Evolutionary conservation across 768 basidiomycete genomes (phyloP).

Genomic region (button mushroom (Agaricus bisporus)): DNA sequence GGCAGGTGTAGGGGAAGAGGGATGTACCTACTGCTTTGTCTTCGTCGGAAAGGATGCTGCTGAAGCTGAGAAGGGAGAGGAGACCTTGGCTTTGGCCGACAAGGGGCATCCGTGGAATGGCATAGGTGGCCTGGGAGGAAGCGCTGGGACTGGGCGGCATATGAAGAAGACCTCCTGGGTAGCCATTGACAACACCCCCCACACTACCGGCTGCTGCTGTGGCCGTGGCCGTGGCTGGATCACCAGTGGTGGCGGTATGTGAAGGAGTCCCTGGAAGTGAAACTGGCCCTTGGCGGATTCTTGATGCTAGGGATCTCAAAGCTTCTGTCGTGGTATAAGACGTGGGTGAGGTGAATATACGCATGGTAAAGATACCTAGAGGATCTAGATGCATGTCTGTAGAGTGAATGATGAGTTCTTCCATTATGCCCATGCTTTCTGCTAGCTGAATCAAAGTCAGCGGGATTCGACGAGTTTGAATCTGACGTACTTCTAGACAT

Average conservation of each 20-base stretch:
- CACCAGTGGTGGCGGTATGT: not conserved
- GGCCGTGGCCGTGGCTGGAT: conserved; percentile 9
- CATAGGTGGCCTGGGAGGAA: too few species aligned
- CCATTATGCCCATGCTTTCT: conserved; percentile 78
- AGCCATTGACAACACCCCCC: not conserved
- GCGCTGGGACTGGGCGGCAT: not conserved
- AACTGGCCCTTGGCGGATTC: conserved; percentile 28
- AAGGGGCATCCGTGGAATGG: too few species aligned
- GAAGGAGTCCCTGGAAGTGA: conserved; percentile 15
- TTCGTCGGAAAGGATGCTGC: too few species aligned
- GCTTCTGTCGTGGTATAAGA: conserved; percentile 27
- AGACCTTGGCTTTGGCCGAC: too few species aligned
- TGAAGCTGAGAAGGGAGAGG: too few species aligned
- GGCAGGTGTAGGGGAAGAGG: too few species aligned
- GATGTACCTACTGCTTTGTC: too few species aligned
- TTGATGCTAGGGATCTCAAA: conserved; percentile 31
- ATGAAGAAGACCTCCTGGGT: not conserved
- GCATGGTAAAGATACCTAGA: conserved; percentile 43
- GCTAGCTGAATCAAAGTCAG: conserved; percentile 45
- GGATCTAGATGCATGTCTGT: conserved; percentile 52
- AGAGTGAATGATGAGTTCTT: conserved; percentile 66
- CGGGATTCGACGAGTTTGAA: not conserved
- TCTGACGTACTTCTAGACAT: conserved; percentile 65
- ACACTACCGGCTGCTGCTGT: conserved; percentile 3
- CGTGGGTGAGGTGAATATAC: not conserved